These are phyloP conservation scores for Oryza punctata DNA, from an alignment of 176 grass and related monocot species.

Conservation along the genomic window DNA sequence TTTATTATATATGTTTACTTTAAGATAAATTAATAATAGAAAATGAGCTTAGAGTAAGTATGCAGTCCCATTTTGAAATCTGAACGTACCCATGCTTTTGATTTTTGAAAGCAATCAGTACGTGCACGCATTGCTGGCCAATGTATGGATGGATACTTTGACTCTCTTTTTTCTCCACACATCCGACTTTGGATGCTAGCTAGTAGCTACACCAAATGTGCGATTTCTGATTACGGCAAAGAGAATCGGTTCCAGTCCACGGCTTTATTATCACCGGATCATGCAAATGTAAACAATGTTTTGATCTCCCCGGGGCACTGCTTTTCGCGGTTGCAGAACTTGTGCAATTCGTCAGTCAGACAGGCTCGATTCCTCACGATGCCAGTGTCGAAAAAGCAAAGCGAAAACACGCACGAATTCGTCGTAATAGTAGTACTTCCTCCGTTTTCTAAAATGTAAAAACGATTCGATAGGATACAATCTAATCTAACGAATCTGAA, in stretches of 20 bases:
- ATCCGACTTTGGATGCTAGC: neutral
- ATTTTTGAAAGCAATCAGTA: neutral
- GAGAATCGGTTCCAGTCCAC: neutral
- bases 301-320: neutral
- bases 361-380: neutral
- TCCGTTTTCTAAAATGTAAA: too few species aligned
- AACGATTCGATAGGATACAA: too few species aligned
- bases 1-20: too few species aligned
- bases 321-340: neutral
- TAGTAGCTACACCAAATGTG: neutral
- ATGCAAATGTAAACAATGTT: neutral
- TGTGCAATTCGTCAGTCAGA: neutral
- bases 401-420: neutral
- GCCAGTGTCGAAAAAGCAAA: neutral
- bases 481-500: too few species aligned
- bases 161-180: neutral
- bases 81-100: neutral
- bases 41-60: too few species aligned
- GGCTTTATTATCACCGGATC: neutral
- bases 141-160: neutral
- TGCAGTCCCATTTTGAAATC: neutral
- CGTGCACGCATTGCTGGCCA: neutral
- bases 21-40: too few species aligned
- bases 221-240: neutral
- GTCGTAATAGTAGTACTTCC: neutral